These are phyloP conservation scores for Meyerozyma elateridarum DNA, from an alignment of 1,139 yeast genomes.

Conservation along the genomic window DNA sequence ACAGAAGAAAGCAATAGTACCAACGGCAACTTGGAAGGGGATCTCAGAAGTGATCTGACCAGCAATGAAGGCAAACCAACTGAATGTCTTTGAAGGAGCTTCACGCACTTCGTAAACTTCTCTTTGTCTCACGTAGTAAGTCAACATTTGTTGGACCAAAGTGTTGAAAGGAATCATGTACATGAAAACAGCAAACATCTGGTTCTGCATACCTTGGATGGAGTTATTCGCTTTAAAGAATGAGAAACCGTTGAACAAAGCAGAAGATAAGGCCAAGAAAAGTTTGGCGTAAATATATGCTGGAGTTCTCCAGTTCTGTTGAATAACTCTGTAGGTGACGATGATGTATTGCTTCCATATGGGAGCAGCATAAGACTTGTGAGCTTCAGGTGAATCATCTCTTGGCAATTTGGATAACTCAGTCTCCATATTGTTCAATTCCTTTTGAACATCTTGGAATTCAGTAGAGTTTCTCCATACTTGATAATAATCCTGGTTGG, in stretches of 20 bases:
- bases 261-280: slow-evolving; percentile 44
- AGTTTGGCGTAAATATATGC: slow-evolving; percentile 64
- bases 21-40: slow-evolving; percentile 30
- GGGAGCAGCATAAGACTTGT: slow-evolving; percentile 41
- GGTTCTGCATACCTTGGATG: slow-evolving; percentile 56
- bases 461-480: slow-evolving; percentile 64
- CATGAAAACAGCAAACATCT: slow-evolving; percentile 69
- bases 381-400: slow-evolving; percentile 29
- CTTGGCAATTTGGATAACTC: slow-evolving; percentile 37
- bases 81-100: slow-evolving; percentile 60
- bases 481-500: slow-evolving; percentile 58
- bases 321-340: slow-evolving; percentile 53
- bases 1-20: slow-evolving; percentile 33
- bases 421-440: slow-evolving; percentile 40
- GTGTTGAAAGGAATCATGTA: slow-evolving; percentile 58
- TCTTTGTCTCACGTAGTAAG: slow-evolving; percentile 67
- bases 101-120: slow-evolving; percentile 86
- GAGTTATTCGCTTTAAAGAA: slow-evolving; percentile 65
- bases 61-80: slow-evolving; percentile 43
- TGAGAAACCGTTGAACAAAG: slow-evolving; percentile 69
- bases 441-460: slow-evolving; percentile 37
- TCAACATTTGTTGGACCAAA: slow-evolving; percentile 67
- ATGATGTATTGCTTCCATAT: slow-evolving; percentile 43
- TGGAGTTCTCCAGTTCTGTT: slow-evolving; percentile 77
- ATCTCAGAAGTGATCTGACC: slow-evolving; percentile 35